Conservation (phyloP, 169 alveolate species). For the Eimeria sp. region DNA sequence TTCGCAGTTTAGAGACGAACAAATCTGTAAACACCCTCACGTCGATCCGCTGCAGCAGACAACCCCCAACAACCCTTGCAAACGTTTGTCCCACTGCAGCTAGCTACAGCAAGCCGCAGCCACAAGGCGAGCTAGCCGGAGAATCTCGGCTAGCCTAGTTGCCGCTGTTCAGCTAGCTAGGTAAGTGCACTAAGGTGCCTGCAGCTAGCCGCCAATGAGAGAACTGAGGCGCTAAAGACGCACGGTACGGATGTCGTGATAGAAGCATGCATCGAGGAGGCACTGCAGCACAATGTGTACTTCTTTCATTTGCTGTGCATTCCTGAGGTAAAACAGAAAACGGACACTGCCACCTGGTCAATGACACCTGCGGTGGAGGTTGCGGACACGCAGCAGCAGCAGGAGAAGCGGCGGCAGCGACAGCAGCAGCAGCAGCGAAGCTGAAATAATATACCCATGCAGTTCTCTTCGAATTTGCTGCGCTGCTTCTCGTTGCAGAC, state of each 20-base stretch:
- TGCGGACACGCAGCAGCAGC: not conserved
- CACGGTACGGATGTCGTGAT: conserved; percentile 59
- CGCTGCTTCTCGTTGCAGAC: conserved; percentile 62
- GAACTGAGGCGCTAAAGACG: not conserved
- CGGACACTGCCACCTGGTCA: not conserved
- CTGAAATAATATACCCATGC: conserved; percentile 17
- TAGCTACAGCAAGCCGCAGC: not conserved
- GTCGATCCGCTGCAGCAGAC: conserved; percentile 63
- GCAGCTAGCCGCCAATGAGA: not conserved
- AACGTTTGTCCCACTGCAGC: not conserved
- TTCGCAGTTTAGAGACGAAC: conserved; percentile 46
- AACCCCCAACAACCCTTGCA: not conserved
- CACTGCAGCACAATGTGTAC: conserved; percentile 58
- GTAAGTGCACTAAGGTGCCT: too few relatives aligned
- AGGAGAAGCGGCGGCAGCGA: not conserved
- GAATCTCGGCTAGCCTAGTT: not conserved
- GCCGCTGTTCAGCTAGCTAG: conserved; percentile 11
- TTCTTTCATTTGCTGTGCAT: not conserved
- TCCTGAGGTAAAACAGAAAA: not conserved
- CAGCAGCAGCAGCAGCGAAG: conserved; percentile 19
- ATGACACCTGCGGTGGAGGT: not conserved
- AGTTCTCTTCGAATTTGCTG: conserved; percentile 31
- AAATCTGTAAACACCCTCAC: conserved; percentile 52
- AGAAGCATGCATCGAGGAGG: conserved; percentile 66
- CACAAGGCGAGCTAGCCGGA: not conserved